Percentiles rank a stretch among this genome's conserved stretches.
These are phyloP conservation scores for Didymella segeticola DNA, from an alignment of 2,329 filamentous ascomycete species.

Conservation along the genomic window DNA sequence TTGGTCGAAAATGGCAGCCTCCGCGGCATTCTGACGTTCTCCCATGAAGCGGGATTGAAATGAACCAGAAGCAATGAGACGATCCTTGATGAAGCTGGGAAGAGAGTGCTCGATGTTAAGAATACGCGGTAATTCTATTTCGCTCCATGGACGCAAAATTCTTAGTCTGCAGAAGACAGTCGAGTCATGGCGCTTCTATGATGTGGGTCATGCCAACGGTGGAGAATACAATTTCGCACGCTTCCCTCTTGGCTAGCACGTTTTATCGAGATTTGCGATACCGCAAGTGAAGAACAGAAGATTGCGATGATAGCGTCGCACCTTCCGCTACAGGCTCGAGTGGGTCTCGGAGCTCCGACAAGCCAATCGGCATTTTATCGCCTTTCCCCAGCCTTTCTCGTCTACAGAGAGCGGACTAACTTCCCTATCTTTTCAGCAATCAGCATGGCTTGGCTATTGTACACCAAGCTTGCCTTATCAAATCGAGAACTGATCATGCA, in stretches of 20 bases:
- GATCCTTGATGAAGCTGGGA: background rate
- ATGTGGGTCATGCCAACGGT: too few species aligned
- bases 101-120: too few species aligned
- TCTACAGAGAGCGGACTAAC: background rate
- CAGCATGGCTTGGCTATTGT: background rate
- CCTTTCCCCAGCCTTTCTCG: background rate
- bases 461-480: background rate
- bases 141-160: too few species aligned
- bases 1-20: constrained; percentile 47
- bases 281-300: background rate
- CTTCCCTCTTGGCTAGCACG: too few species aligned
- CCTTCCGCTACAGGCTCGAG: background rate
- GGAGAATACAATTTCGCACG: too few species aligned
- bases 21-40: constrained; percentile 10
- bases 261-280: too few species aligned
- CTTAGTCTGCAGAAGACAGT: too few species aligned
- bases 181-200: too few species aligned
- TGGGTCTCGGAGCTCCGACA: background rate
- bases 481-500: background rate
- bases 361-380: background rate
- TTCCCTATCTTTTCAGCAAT: background rate
- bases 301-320: background rate
- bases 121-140: too few species aligned
- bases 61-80: background rate
- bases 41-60: background rate